phyloP scores from a whole-genome alignment of 805 yeast species.

The Komagataella mondaviorum region DNA sequence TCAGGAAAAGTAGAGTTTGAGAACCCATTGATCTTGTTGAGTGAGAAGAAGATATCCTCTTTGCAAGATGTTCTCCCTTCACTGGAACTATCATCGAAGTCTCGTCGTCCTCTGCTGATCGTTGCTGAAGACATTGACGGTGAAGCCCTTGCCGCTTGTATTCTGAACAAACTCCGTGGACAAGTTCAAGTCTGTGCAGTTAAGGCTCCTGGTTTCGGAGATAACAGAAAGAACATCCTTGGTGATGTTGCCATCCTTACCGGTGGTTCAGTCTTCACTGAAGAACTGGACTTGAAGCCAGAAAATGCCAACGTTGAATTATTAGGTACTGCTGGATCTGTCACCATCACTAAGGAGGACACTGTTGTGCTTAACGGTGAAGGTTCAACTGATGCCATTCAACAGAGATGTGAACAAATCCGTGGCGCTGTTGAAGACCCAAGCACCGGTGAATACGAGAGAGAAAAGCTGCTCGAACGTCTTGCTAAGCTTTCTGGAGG shows the following conservation, averaged over 20 bases:
- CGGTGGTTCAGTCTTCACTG: conserved; percentile 87
- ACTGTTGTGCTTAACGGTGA: conserved; percentile 89
- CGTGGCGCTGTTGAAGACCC: conserved; percentile 66
- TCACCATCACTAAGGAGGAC: conserved; percentile 91
- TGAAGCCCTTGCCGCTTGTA: conserved; percentile 96
- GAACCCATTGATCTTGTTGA: conserved; percentile 76
- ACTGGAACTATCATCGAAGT: conserved; percentile 82
- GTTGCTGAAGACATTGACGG: conserved; percentile 96
- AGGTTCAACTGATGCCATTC: conserved; percentile 71
- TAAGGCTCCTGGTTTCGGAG: conserved; percentile 98
- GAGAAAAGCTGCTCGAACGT: conserved; percentile 94
- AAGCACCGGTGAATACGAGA: conserved; percentile 79
- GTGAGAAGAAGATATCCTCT: conserved; percentile 86
- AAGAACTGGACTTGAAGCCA: conserved; percentile 90
- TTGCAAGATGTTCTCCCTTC: conserved; percentile 89
- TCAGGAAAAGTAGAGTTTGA: conserved; percentile 89
- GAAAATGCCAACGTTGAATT: conserved; percentile 85
- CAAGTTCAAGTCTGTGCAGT: conserved; percentile 97
- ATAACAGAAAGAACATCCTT: conserved; percentile 90
- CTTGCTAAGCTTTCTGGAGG: conserved; percentile 95
- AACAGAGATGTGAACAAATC: conserved; percentile 88
- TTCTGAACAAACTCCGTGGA: conserved; percentile 93
- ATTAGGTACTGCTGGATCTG: conserved; percentile 83
- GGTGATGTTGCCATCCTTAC: conserved; percentile 93
- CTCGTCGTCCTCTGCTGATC: conserved; percentile 85